Conservation (phyloP, 108 stramenopile genomes). For the Tribonema minus region DNA sequence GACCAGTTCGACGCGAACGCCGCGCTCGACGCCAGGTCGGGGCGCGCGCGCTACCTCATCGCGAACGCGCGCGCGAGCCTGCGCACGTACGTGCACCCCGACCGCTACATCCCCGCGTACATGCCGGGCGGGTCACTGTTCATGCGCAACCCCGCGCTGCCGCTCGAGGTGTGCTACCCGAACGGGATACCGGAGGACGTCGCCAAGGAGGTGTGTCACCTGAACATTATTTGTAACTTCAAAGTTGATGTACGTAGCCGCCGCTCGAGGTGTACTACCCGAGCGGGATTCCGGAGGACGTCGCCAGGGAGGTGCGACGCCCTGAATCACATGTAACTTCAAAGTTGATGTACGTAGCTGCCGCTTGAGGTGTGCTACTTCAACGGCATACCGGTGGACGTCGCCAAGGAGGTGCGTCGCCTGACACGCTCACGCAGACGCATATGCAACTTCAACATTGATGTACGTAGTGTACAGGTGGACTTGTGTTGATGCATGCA, state of each 20-base stretch:
- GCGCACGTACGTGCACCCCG: constrained; percentile 10
- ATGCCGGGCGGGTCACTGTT: constrained; percentile 96
- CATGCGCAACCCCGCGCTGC: constrained; percentile 93
- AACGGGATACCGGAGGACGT: constrained; percentile 44
- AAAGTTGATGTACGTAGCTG: no score
- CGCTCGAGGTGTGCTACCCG: constrained; percentile 73
- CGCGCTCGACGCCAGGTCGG: constrained; percentile 13
- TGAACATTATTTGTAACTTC: no score
- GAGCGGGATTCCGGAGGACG: constrained; percentile 45
- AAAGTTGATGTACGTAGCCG: no score
- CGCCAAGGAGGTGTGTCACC: constrained; percentile 18
- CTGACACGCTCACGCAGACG: no score
- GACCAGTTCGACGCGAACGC: constrained; percentile 42
- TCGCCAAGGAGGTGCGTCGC: constrained; percentile 22
- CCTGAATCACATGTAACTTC: no score
- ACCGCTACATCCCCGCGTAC: constrained; percentile 72
- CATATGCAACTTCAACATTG: no score
- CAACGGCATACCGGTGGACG: constrained; percentile 42
- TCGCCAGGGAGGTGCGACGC: constrained; percentile 19
- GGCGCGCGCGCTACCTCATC: constrained; percentile 16
- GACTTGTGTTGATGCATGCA: no score
- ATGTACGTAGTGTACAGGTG: no score
- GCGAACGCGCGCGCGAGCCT: constrained; percentile 24
- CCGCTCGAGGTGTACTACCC: constrained; percentile 75
- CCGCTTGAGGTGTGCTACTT: constrained; percentile 75